A percentile compares a stretch with the other conserved stretches of the same genome.
Conservation (phyloP, 2,329 filamentous ascomycete genomes). For the Fusarium pseudocircinatum region DNA sequence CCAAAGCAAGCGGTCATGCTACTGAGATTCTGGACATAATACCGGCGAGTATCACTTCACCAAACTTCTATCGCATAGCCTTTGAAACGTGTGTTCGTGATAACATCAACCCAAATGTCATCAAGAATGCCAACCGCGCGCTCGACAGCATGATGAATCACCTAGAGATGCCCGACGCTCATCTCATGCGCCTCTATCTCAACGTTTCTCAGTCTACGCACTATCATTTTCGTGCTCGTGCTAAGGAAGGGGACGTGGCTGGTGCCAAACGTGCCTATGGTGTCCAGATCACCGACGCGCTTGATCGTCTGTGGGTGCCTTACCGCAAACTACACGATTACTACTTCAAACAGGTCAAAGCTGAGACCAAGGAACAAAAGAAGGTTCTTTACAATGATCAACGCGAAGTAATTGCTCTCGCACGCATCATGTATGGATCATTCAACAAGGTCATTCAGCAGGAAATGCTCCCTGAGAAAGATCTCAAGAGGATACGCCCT, state of each 20-base stretch:
- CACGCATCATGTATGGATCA: conserved; percentile 57
- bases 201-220: conserved; percentile 62
- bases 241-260: conserved; percentile 44
- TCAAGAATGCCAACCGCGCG: conserved; percentile 71
- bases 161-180: conserved; percentile 58
- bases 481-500: conserved; percentile 47
- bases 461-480: conserved; percentile 49
- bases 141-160: conserved; percentile 68
- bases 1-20: conserved; percentile 71
- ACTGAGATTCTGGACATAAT: conserved; percentile 68
- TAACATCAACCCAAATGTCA: conserved; percentile 75
- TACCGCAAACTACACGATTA: conserved; percentile 54
- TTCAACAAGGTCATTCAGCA: conserved; percentile 57
- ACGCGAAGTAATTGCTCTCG: conserved; percentile 56
- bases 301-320: conserved; percentile 62
- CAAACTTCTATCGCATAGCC: conserved; percentile 74
- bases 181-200: conserved; percentile 65
- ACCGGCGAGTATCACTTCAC: conserved; percentile 54
- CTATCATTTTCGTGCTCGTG: conserved; percentile 49
- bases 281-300: conserved; percentile 59
- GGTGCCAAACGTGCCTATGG: conserved; percentile 57
- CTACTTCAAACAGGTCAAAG: conserved; percentile 44
- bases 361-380: conserved; percentile 39
- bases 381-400: conserved; percentile 47
- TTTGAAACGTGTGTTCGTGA: conserved; percentile 80